Evolutionary conservation across 805 yeast species (phyloP).

Genomic region (Yueomyces sp.): DNA sequence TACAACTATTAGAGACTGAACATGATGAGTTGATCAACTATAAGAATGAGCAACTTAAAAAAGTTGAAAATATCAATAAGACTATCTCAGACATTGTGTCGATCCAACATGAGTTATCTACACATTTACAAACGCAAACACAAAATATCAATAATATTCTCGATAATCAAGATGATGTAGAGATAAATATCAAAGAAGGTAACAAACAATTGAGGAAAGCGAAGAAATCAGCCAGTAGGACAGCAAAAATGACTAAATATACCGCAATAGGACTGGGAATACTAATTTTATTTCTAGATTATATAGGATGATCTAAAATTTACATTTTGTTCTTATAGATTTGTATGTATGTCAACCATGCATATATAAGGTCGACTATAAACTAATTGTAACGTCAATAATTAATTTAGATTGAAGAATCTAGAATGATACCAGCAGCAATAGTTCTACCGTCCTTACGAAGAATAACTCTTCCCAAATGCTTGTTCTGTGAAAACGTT

Average conservation of each 20-base stretch:
- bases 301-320: constrained; percentile 23
- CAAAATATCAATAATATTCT: constrained; percentile 50
- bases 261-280: constrained; percentile 44
- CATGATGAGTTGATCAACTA: constrained; percentile 40
- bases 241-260: constrained; percentile 44
- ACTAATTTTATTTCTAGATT: constrained; percentile 42
- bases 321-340: too few species aligned
- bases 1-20: constrained; percentile 44
- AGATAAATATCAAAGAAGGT: constrained; percentile 54
- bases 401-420: background rate
- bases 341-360: too few species aligned
- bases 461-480: constrained; percentile 87
- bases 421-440: constrained; percentile 63
- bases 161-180: constrained; percentile 55
- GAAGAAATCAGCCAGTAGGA: constrained; percentile 45
- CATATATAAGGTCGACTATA: background rate
- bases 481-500: constrained; percentile 75
- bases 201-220: constrained; percentile 60
- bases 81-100: constrained; percentile 63
- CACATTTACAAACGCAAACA: constrained; percentile 61
- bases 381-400: background rate
- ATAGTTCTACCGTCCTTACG: constrained; percentile 97
- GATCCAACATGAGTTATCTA: constrained; percentile 58
- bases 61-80: constrained; percentile 45
- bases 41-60: constrained; percentile 46